A percentile compares a stretch with the other conserved stretches of the same genome.
These are phyloP conservation scores for Russula sp. DNA, from an alignment of 768 basidiomycete genomes.

Conservation along the genomic window DNA sequence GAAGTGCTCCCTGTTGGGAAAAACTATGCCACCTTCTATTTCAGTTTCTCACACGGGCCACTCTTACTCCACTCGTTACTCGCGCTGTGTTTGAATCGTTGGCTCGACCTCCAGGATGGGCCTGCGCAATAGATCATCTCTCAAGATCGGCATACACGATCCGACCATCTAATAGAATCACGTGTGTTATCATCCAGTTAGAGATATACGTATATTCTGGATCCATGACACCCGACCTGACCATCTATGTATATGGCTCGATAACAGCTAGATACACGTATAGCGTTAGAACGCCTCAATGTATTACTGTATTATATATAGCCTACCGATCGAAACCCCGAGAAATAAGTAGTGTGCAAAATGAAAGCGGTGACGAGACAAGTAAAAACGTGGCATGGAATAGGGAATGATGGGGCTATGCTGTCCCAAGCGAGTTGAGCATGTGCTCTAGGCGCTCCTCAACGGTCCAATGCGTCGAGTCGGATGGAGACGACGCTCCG, in stretches of 20 bases:
- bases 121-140: constrained; percentile 32
- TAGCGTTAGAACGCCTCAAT: constrained; percentile 10
- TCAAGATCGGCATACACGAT: neutral
- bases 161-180: neutral
- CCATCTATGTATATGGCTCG: neutral
- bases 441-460: constrained; percentile 74
- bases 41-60: constrained; percentile 53
- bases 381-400: constrained; percentile 6
- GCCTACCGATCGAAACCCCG: constrained; percentile 5
- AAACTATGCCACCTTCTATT: constrained; percentile 56
- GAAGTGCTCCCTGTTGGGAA: constrained; percentile 57
- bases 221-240: constrained; percentile 8
- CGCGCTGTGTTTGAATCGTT: constrained; percentile 65
- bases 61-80: constrained; percentile 60
- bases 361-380: constrained; percentile 9
- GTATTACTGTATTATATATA: constrained; percentile 10
- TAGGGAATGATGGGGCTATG: constrained; percentile 26
- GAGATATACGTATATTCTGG: neutral
- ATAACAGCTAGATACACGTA: constrained; percentile 23
- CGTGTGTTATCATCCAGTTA: neutral
- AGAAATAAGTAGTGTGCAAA: constrained; percentile 3
- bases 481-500: constrained; percentile 38
- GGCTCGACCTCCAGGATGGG: constrained; percentile 54
- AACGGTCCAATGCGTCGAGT: constrained; percentile 57
- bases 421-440: constrained; percentile 39